phyloP scores from a whole-genome alignment of 768 basidiomycete species.

The Lentinula sp. region DNA sequence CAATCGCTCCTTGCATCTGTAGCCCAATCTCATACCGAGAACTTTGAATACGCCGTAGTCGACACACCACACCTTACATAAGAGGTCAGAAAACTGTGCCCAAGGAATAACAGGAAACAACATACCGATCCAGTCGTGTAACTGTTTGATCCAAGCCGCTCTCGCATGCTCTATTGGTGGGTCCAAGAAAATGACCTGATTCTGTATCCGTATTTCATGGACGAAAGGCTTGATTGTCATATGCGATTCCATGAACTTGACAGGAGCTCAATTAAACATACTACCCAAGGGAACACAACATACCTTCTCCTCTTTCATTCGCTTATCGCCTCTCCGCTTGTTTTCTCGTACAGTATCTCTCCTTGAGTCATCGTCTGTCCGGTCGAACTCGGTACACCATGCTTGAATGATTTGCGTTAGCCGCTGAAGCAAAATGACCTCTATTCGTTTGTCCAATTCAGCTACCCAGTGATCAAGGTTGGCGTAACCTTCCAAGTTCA shows the following conservation, averaged over 20 bases:
- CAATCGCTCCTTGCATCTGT: slow-evolving; percentile 65
- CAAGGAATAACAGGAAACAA: background rate
- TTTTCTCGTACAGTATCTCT: slow-evolving; percentile 54
- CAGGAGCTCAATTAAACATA: too few species aligned
- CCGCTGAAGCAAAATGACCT: slow-evolving; percentile 70
- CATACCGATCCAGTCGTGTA: slow-evolving; percentile 86
- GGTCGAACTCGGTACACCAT: slow-evolving; percentile 87
- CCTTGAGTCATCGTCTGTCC: slow-evolving; percentile 51
- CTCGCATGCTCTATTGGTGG: slow-evolving; percentile 96
- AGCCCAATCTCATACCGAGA: slow-evolving; percentile 96
- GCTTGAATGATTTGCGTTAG: slow-evolving; percentile 72
- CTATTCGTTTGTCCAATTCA: slow-evolving; percentile 78
- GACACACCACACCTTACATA: slow-evolving; percentile 73
- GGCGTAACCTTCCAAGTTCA: slow-evolving; percentile 94
- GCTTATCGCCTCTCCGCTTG: slow-evolving; percentile 67
- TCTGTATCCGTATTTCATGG: slow-evolving; percentile 96
- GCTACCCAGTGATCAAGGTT: slow-evolving; percentile 92
- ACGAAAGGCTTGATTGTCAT: slow-evolving; percentile 82
- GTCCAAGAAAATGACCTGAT: slow-evolving; percentile 98
- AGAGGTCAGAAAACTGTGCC: background rate
- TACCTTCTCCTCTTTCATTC: slow-evolving; percentile 77
- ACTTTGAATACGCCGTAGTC: slow-evolving; percentile 82
- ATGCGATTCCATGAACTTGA: slow-evolving; percentile 62
- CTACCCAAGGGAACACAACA: slow-evolving; percentile 18
- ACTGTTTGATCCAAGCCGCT: slow-evolving; percentile 80